Conservation (phyloP, 2,329 filamentous ascomycete species). For the Fusarium sp. region DNA sequence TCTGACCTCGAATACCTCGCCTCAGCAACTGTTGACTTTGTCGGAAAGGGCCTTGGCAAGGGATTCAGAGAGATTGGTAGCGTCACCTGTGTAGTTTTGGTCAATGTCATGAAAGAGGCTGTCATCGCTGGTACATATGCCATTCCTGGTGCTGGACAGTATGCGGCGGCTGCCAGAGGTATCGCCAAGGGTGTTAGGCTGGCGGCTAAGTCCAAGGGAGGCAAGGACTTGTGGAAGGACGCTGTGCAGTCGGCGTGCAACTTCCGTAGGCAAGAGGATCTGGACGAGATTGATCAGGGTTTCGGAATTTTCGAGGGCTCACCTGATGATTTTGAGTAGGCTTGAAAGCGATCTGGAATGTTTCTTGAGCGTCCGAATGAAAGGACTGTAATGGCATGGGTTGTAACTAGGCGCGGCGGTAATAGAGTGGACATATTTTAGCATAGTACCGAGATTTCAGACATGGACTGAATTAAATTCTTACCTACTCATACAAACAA, state of each 20-base stretch:
- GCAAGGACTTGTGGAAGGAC: constrained; percentile 4
- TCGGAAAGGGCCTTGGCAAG: neutral
- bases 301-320: neutral
- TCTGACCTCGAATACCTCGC: neutral
- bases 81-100: neutral
- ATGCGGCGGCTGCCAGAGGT: neutral
- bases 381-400: no score
- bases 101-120: neutral
- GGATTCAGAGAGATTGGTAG: neutral
- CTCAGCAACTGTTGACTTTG: neutral
- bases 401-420: no score
- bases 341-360: no score
- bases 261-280: neutral
- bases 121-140: neutral
- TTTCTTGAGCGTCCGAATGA: no score
- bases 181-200: neutral
- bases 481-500: no score
- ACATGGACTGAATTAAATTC: no score
- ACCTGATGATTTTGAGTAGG: constrained; percentile 9
- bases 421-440: no score
- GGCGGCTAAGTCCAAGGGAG: neutral
- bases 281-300: neutral
- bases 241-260: neutral
- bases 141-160: neutral
- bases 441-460: no score